Evolutionary conservation across 768 basidiomycete species (phyloP).

Genomic region (Lyophyllum shimeji): DNA sequence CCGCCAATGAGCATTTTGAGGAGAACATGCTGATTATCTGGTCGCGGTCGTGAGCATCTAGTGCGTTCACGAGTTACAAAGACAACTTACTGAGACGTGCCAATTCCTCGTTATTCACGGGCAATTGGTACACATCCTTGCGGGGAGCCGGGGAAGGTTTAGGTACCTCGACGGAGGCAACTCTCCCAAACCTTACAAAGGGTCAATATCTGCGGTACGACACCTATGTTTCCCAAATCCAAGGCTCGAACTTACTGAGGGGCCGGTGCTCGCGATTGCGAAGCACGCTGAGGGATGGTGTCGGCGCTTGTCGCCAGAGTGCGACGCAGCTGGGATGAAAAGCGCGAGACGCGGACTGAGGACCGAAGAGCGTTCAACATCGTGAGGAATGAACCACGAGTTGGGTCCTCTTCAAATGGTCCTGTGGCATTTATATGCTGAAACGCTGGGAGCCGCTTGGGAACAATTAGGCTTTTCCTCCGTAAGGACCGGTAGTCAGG

Average conservation of each 20-base stretch:
- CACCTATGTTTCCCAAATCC: background rate
- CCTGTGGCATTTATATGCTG: background rate
- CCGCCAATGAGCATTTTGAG: slow-evolving; percentile 7
- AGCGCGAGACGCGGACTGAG: background rate
- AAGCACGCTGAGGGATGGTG: background rate
- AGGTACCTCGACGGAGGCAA: background rate
- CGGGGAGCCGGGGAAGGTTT: background rate
- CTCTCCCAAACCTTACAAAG: background rate
- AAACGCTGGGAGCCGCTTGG: background rate
- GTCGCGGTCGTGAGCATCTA: background rate
- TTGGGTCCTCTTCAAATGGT: background rate
- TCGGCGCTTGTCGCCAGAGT: background rate
- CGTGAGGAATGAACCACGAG: background rate
- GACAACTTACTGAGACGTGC: background rate
- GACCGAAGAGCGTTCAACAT: background rate
- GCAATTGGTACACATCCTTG: slow-evolving; percentile 5
- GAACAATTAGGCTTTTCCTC: background rate
- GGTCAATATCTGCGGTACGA: background rate
- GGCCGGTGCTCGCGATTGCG: background rate
- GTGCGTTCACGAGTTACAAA: background rate
- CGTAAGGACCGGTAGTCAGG: background rate
- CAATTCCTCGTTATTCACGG: slow-evolving; percentile 6
- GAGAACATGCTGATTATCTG: slow-evolving; percentile 6
- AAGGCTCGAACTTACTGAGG: background rate
- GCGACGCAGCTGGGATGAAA: background rate